Conservation (phyloP, 495 filamentous ascomycete species). For the Aspergillus incahuasiensis region DNA sequence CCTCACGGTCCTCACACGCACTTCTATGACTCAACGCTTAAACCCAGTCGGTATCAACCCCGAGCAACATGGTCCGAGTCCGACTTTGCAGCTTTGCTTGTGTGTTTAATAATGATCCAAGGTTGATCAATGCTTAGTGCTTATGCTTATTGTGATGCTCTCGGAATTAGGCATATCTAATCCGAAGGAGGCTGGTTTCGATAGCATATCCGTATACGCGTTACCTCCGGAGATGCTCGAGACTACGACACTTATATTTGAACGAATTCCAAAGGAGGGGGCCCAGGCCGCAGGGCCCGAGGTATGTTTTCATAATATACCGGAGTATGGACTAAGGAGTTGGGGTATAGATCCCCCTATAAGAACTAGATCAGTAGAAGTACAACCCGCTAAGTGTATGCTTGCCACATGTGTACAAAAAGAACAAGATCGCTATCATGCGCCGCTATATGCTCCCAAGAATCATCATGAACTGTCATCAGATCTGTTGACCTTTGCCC, state of each 20-base stretch:
- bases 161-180: background rate
- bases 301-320: background rate
- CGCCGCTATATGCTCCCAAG: conserved; percentile 18
- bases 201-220: too few species aligned
- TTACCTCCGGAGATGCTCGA: too few species aligned
- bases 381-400: conserved; percentile 12
- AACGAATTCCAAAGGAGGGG: background rate
- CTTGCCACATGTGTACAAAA: conserved; percentile 1
- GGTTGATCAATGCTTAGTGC: background rate
- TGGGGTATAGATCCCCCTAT: background rate
- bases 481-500: conserved; percentile 21
- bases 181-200: background rate
- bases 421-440: conserved; percentile 13
- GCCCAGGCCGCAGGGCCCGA: background rate
- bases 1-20: background rate
- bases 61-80: background rate
- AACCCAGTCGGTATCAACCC: background rate
- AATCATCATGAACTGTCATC: conserved; percentile 19
- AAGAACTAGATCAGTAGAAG: background rate
- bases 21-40: background rate
- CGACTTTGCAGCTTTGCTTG: background rate
- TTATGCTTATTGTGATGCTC: background rate
- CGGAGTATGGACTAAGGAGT: background rate
- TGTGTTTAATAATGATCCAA: background rate
- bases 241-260: background rate